A percentile compares a stretch with the other conserved stretches of the same genome.
These are phyloP conservation scores for Dothistroma pini DNA, from an alignment of 2,329 filamentous ascomycete genomes.

Conservation along the genomic window DNA sequence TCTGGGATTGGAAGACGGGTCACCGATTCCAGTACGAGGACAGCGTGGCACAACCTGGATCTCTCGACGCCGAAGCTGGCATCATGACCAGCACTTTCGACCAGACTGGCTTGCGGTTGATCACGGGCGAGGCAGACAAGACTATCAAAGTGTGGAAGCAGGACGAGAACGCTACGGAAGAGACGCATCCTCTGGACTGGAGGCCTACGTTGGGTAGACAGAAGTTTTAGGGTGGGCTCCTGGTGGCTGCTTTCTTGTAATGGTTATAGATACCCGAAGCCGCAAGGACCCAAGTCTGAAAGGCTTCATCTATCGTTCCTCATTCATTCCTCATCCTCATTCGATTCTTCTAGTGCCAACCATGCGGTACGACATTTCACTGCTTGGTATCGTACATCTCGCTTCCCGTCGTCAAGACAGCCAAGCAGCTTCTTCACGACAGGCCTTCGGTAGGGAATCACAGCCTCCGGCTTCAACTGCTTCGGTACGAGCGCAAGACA, in stretches of 20 bases:
- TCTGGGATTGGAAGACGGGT: constrained; percentile 99
- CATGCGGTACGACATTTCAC: constrained; percentile 60
- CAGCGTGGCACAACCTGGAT: constrained; percentile 89
- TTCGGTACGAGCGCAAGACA: constrained; percentile 49
- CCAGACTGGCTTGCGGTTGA: constrained; percentile 78
- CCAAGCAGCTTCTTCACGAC: constrained; percentile 54
- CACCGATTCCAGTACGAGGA: constrained; percentile 87
- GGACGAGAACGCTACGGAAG: constrained; percentile 84
- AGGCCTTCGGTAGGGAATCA: constrained; percentile 55
- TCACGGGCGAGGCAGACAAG: constrained; percentile 95
- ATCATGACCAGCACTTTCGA: constrained; percentile 95
- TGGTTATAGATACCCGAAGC: not conserved
- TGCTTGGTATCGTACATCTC: constrained; percentile 59
- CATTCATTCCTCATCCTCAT: constrained; percentile 50
- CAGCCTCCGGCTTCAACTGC: constrained; percentile 47
- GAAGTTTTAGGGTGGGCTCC: constrained; percentile 51
- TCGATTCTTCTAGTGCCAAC: constrained; percentile 56
- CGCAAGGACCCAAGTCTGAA: not conserved
- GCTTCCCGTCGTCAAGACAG: constrained; percentile 60
- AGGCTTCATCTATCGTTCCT: not conserved
- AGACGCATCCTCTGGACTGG: constrained; percentile 91
- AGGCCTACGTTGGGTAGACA: constrained; percentile 73
- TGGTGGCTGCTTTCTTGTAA: not conserved
- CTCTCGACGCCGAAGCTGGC: constrained; percentile 87
- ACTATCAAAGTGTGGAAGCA: constrained; percentile 95